Percentiles rank a stretch among this genome's conserved stretches.
phyloP scores from a whole-genome alignment of 2,329 filamentous ascomycete species.

The Coleophoma eucalyptorum region DNA sequence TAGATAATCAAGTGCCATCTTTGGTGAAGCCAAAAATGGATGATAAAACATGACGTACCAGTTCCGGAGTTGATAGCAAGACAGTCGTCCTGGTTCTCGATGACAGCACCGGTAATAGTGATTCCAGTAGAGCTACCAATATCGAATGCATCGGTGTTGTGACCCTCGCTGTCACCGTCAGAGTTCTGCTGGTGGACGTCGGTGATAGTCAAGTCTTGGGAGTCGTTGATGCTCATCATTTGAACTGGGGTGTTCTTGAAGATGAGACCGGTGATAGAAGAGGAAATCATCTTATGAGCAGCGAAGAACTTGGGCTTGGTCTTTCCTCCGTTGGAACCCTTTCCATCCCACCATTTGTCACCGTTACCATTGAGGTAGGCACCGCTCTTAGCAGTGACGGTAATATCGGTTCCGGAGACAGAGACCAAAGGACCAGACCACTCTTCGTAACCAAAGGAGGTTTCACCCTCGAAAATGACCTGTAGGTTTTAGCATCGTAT shows the following conservation, averaged over 20 bases:
- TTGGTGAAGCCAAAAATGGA: too few species aligned
- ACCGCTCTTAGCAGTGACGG: constrained; percentile 46
- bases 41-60: neutral
- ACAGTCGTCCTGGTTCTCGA: constrained; percentile 55
- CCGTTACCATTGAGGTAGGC: constrained; percentile 51
- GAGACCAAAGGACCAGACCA: constrained; percentile 61
- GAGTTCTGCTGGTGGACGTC: constrained; percentile 51
- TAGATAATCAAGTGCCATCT: too few species aligned
- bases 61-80: constrained; percentile 50
- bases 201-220: constrained; percentile 37
- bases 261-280: constrained; percentile 41
- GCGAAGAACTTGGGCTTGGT: constrained; percentile 61
- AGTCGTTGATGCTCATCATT: constrained; percentile 39
- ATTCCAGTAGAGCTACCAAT: constrained; percentile 38
- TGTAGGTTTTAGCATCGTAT: neutral
- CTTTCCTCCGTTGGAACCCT: constrained; percentile 52
- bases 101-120: constrained; percentile 41
- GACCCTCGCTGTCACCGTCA: constrained; percentile 41
- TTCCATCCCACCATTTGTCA: constrained; percentile 53
- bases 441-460: constrained; percentile 59
- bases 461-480: constrained; percentile 60
- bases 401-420: constrained; percentile 51
- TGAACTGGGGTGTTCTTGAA: constrained; percentile 50
- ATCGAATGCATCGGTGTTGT: constrained; percentile 51
- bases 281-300: constrained; percentile 43